Percentiles rank a stretch among this genome's conserved stretches.
Conservation (phyloP, 352 stramenopile genomes). For the Globisporangium abappressorium region DNA sequence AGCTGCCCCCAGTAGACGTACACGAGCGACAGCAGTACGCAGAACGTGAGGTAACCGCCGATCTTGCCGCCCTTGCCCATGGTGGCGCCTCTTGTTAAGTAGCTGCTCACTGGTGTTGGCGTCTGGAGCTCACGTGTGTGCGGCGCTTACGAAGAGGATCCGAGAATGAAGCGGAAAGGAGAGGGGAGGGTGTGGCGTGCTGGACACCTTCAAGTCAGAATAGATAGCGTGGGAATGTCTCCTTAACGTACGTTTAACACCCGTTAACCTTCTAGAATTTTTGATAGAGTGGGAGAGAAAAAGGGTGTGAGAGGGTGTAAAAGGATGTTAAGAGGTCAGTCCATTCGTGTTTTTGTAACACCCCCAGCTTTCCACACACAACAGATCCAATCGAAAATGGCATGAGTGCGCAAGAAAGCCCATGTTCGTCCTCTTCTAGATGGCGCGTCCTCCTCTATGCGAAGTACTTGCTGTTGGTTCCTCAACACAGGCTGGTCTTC, state of each 20-base stretch:
- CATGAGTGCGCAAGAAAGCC: neutral
- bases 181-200: neutral
- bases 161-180: conserved; percentile 1
- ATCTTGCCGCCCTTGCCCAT: conserved; percentile 58
- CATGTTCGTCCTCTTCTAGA: neutral
- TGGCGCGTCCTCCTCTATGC: neutral
- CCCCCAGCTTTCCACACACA: neutral
- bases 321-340: neutral
- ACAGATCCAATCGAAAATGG: conserved; percentile 1
- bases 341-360: conserved; percentile 6
- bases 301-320: neutral
- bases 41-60: conserved; percentile 36
- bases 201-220: conserved; percentile 13
- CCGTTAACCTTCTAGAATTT: neutral
- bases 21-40: conserved; percentile 36
- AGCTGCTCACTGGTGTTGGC: neutral
- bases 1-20: conserved; percentile 58
- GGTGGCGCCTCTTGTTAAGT: neutral
- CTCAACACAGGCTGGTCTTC: neutral
- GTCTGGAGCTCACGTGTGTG: neutral
- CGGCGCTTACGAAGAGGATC: neutral
- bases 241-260: neutral
- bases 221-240: neutral
- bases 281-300: neutral
- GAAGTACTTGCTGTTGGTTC: neutral